Evolutionary conservation across 768 basidiomycete species (phyloP).

Genomic region (Lentinus tigrinus): DNA sequence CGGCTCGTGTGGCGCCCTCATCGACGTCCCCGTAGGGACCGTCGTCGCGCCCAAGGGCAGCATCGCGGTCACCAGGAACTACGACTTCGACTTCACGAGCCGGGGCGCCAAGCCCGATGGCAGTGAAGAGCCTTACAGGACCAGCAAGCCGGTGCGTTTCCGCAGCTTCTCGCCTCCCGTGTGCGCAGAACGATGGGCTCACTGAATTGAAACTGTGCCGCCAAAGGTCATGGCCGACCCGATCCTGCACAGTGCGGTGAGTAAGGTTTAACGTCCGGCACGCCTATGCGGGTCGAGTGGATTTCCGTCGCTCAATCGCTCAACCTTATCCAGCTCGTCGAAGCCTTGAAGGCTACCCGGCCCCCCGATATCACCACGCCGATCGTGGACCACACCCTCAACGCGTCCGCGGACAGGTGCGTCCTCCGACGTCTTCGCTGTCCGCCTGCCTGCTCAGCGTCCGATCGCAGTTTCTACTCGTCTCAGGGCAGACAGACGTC

Average conservation of each 20-base stretch:
- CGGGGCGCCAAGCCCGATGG: constrained; percentile 28
- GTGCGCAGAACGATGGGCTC: not conserved
- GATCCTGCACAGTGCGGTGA: constrained; percentile 49
- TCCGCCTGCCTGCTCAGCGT: not conserved
- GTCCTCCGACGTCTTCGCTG: constrained; percentile 10
- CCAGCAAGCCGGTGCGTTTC: constrained; percentile 62
- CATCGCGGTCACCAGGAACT: constrained; percentile 69
- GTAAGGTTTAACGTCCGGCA: constrained; percentile 20
- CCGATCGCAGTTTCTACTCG: constrained; percentile 67
- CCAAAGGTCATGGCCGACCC: constrained; percentile 59
- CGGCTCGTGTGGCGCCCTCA: constrained; percentile 78
- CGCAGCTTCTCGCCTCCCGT: constrained; percentile 2
- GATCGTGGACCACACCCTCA: constrained; percentile 48
- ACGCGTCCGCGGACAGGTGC: constrained; percentile 83
- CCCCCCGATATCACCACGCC: constrained; percentile 36
- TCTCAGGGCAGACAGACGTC: constrained; percentile 83
- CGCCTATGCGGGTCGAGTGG: no score
- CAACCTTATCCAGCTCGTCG: constrained; percentile 39
- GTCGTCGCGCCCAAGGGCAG: constrained; percentile 70
- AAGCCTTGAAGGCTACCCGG: constrained; percentile 43
- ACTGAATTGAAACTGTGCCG: constrained; percentile 11
- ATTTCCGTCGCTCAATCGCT: no score
- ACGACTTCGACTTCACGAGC: constrained; percentile 70
- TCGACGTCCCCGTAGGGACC: constrained; percentile 70
- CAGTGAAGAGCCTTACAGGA: constrained; percentile 53